Evolutionary conservation across 257 asterid genomes (phyloP).

Genomic region (Marsdenia floribunda): DNA sequence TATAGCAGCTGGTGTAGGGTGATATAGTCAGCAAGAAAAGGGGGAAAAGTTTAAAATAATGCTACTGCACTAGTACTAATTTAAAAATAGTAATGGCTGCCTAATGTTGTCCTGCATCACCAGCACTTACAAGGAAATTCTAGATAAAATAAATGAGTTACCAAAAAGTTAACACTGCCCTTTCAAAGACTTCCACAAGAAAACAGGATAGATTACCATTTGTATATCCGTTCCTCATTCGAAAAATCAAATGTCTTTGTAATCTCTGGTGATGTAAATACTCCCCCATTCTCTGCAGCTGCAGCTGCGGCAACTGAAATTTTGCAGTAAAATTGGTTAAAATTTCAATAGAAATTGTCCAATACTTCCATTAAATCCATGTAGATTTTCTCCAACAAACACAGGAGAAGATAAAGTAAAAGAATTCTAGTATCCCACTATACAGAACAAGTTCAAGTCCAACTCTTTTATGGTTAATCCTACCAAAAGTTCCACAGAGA

Average conservation of each 20-base stretch:
- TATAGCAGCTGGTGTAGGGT: background rate
- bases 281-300: constrained; percentile 38
- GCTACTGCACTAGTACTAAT: too few species aligned
- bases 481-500: background rate
- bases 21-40: too few species aligned
- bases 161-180: background rate
- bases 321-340: constrained; percentile 14
- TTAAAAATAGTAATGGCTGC: too few species aligned
- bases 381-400: background rate
- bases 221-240: constrained; percentile 82
- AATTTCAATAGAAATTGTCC: background rate
- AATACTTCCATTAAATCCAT: background rate
- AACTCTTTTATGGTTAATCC: background rate
- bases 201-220: constrained; percentile 46
- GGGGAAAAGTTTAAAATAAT: too few species aligned
- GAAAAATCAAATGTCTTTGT: constrained; percentile 84
- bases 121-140: too few species aligned
- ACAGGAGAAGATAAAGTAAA: background rate
- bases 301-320: constrained; percentile 53
- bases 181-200: background rate
- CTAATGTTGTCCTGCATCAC: too few species aligned
- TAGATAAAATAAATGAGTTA: background rate
- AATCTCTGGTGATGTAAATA: constrained; percentile 74
- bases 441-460: background rate
- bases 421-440: background rate